These are phyloP conservation scores for Septoria linicola DNA, from an alignment of 2,329 filamentous ascomycete genomes.

Conservation along the genomic window DNA sequence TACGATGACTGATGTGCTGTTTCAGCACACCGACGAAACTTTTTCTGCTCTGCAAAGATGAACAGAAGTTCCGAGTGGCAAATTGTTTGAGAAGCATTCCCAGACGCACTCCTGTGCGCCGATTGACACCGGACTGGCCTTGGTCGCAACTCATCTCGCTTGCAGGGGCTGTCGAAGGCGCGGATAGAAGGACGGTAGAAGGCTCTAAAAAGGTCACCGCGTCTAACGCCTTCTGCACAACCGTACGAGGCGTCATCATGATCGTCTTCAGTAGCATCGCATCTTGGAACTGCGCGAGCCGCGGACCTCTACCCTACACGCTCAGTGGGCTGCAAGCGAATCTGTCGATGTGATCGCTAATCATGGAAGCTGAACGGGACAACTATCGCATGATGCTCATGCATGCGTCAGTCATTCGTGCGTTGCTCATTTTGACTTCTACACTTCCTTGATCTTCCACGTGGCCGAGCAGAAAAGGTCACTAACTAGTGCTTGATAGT, in stretches of 20 bases:
- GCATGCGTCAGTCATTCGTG: background rate
- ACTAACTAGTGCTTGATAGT: no score
- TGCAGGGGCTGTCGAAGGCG: slow-evolving; percentile 12
- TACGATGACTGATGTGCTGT: background rate
- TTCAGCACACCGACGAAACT: background rate
- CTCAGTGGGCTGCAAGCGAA: background rate
- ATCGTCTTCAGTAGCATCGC: background rate
- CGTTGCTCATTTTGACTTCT: background rate
- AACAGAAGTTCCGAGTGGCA: slow-evolving; percentile 15
- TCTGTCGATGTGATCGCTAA: background rate
- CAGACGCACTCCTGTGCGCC: slow-evolving; percentile 6
- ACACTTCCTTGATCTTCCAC: no score
- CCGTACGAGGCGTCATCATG: background rate
- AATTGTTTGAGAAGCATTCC: slow-evolving; percentile 19
- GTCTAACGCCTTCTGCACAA: background rate
- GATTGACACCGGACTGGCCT: slow-evolving; percentile 9
- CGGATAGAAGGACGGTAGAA: slow-evolving; percentile 19
- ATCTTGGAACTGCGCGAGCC: background rate
- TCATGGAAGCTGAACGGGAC: no score
- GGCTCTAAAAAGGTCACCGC: background rate
- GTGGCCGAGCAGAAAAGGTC: no score
- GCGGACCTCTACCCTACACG: background rate
- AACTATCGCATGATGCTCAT: no score
- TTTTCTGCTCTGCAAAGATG: slow-evolving; percentile 2
- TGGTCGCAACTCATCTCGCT: slow-evolving; percentile 17